Conservation (phyloP, 1,284 basidiomycete species). For the Exobasidium cylindrosporum region DNA sequence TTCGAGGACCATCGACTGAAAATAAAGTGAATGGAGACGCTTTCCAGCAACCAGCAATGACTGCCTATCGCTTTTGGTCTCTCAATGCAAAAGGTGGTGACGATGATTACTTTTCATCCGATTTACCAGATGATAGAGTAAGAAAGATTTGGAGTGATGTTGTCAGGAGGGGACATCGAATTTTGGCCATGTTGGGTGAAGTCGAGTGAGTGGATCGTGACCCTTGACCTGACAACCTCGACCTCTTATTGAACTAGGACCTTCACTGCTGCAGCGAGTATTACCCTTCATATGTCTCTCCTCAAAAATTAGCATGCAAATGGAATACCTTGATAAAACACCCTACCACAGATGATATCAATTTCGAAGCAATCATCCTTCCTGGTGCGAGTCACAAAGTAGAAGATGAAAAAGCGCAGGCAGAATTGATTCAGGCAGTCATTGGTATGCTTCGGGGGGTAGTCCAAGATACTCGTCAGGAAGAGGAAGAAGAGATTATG, state of each 20-base stretch:
- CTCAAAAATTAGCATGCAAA: slow-evolving; percentile 18
- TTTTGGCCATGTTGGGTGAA: slow-evolving; percentile 41
- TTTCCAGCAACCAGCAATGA: slow-evolving; percentile 32
- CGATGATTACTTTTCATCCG: slow-evolving; percentile 50
- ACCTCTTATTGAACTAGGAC: too few relatives aligned
- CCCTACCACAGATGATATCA: slow-evolving; percentile 3
- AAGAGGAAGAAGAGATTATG: not conserved
- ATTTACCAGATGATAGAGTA: slow-evolving; percentile 27
- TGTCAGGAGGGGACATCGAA: slow-evolving; percentile 14
- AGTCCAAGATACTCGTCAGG: not conserved
- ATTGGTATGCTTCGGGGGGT: slow-evolving; percentile 15
- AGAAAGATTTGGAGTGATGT: slow-evolving; percentile 19
- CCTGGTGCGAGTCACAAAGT: slow-evolving; percentile 42
- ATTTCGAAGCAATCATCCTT: slow-evolving; percentile 27
- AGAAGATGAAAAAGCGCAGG: slow-evolving; percentile 24
- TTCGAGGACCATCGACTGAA: not conserved
- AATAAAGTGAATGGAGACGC: slow-evolving; percentile 29
- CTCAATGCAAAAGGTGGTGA: slow-evolving; percentile 36
- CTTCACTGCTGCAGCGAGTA: slow-evolving; percentile 36
- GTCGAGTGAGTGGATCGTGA: slow-evolving; percentile 43
- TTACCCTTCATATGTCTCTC: slow-evolving; percentile 22
- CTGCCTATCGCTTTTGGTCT: slow-evolving; percentile 47
- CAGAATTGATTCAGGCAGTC: slow-evolving; percentile 25
- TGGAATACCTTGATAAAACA: slow-evolving; percentile 24
- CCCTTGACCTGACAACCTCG: not conserved